A percentile compares a stretch with the other conserved stretches of the same genome.
These are phyloP conservation scores for Aspergillus sp. DNA, from an alignment of 2,329 filamentous ascomycete species.

Conservation along the genomic window DNA sequence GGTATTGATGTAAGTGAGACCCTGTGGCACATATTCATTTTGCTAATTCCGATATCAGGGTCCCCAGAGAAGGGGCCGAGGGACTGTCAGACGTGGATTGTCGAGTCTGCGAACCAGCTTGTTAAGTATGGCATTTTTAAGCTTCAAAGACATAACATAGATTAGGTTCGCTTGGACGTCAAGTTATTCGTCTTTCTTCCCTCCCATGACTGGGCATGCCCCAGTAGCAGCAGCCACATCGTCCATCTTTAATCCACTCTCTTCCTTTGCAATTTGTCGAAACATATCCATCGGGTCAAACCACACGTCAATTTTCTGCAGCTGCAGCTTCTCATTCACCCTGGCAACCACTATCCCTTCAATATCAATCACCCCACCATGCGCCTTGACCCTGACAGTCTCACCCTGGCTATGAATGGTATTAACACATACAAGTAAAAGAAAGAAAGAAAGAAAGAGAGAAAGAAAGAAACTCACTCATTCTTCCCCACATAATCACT, in stretches of 20 bases:
- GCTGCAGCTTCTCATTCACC: slow-evolving; percentile 60
- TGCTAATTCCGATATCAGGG: too few relatives aligned
- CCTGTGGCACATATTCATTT: too few relatives aligned
- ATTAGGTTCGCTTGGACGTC: background rate
- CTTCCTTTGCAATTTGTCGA: slow-evolving; percentile 53
- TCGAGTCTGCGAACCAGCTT: background rate
- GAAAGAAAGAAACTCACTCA: slow-evolving; percentile 48
- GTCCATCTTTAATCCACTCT: background rate
- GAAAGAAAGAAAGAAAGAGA: background rate
- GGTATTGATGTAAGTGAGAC: slow-evolving; percentile 5
- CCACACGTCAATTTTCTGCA: slow-evolving; percentile 62
- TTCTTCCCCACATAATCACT: slow-evolving; percentile 66
- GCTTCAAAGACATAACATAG: too few relatives aligned
- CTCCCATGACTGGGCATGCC: background rate
- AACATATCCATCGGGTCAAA: slow-evolving; percentile 69
- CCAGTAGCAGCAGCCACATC: background rate
- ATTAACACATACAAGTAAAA: background rate
- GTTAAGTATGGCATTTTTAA: background rate
- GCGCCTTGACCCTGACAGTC: slow-evolving; percentile 62
- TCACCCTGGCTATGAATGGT: slow-evolving; percentile 58
- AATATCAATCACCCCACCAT: slow-evolving; percentile 62
- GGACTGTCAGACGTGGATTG: background rate
- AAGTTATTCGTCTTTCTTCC: background rate
- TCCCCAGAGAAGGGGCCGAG: too few relatives aligned
- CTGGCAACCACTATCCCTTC: slow-evolving; percentile 63